Conservation (phyloP, 805 yeast genomes). For the Candida ulmi region DNA sequence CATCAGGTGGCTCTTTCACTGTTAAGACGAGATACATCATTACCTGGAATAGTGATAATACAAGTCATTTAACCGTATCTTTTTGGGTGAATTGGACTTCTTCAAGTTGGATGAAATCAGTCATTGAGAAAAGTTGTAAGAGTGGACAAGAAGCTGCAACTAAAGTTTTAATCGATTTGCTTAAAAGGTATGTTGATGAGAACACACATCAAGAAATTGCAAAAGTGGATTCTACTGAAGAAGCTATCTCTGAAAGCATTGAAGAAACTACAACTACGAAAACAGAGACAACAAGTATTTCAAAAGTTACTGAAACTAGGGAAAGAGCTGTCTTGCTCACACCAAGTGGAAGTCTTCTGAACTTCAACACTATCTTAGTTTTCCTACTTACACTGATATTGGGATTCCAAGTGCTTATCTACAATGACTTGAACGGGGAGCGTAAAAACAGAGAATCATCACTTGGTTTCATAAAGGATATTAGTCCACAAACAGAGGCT, state of each 20-base stretch:
- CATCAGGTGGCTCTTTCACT: constrained; percentile 79
- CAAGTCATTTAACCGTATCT: constrained; percentile 57
- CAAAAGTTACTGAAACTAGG: neutral
- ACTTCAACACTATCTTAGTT: constrained; percentile 11
- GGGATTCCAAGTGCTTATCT: constrained; percentile 12
- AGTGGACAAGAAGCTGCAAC: constrained; percentile 74
- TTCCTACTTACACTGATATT: constrained; percentile 7
- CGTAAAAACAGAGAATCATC: constrained; percentile 2
- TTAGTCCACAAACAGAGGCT: constrained; percentile 7
- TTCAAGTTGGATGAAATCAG: constrained; percentile 83
- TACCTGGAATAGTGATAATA: constrained; percentile 66
- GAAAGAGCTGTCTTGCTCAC: no score
- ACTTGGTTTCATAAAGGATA: neutral
- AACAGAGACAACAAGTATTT: neutral
- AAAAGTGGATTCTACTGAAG: constrained; percentile 1
- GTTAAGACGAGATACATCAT: constrained; percentile 69
- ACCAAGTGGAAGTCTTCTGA: neutral
- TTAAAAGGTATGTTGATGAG: constrained; percentile 22
- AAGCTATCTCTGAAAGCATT: neutral
- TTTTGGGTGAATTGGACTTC: constrained; percentile 86
- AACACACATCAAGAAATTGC: constrained; percentile 12
- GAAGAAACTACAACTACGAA: neutral
- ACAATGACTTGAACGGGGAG: constrained; percentile 1
- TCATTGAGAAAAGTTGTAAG: constrained; percentile 79
- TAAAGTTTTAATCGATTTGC: constrained; percentile 33